Base-by-base conservation (phyloP, 371 early-diverging fungal genomes). In the Mucor irregularis region DNA sequence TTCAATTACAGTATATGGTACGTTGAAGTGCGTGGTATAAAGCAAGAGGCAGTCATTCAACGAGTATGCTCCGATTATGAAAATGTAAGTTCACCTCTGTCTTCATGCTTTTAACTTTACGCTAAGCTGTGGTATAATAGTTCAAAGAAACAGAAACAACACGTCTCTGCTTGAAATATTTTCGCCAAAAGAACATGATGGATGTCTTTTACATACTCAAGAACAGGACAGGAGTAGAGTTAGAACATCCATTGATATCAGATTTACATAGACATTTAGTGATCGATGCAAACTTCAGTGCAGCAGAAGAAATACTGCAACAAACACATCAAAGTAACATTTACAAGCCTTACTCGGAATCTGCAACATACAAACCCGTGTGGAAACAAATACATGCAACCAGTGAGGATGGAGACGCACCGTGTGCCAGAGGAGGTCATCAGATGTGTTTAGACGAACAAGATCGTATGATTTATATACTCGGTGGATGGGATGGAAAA, bases 1-100 rank as follows among this genome's bases (percentile, higher is more conserved):
- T 97, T 97, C 73, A 95, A 94, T 71, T 96, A 92, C 70, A 89
- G 90, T 50, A 89, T 99, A 17, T 99, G 99, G 99, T 91, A 87
- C 71, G 83, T 97, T 13, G 91, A 92, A 71, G 66, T 97, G 5
- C 82, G 81, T 40, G 99, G 99, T 0, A 78, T 87, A 16, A 61
- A 76, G 28, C 83, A 95, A 45, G 66, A 78, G 9, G 78, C 76
- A 13, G 58, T 90, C 14, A 85, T 95, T 25, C 80, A 86, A 31
- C 73, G 73, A 21, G 81, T 78, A 0, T 78, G 82, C 50, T 51
- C 71, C 56, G 81, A 89, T 28, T 91, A 85, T 62, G 72, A 84
- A 42, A 78, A 82, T 48, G 91, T 91, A 80, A 63, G 77, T 38
- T 51, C 28, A 19, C 26, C 9, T 19, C 9, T 31, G 4, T 56